Evolutionary conservation across 768 basidiomycete genomes (phyloP).

Genomic region (Lactarius vividus): DNA sequence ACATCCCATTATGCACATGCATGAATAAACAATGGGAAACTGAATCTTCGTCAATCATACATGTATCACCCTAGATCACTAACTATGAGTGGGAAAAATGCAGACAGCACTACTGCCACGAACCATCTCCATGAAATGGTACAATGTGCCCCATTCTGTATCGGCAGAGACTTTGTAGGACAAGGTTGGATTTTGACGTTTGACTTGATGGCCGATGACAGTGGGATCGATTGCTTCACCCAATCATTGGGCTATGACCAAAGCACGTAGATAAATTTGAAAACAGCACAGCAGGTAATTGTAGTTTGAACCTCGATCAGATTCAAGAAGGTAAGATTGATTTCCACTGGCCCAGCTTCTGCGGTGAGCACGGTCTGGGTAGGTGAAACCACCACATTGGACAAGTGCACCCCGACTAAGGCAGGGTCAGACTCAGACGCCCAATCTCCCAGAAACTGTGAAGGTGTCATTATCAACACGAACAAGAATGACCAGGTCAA

Average conservation of each 20-base stretch:
- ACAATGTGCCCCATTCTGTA: no score
- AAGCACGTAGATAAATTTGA: not conserved
- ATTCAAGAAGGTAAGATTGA: constrained; percentile 40
- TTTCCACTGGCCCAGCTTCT: constrained; percentile 36
- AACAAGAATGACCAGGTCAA: constrained; percentile 18
- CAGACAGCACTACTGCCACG: no score
- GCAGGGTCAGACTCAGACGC: no score
- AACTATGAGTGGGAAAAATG: no score
- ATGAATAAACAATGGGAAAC: no score
- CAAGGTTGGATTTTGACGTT: no score
- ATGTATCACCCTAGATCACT: no score
- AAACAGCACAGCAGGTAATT: not conserved
- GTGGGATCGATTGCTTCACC: constrained; percentile 40
- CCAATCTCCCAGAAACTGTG: constrained; percentile 28
- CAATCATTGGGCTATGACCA: constrained; percentile 36
- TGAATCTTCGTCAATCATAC: no score
- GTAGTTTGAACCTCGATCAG: constrained; percentile 37
- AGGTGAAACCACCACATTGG: constrained; percentile 34
- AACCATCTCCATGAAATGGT: no score
- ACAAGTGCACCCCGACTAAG: constrained; percentile 19
- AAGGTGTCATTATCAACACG: constrained; percentile 22
- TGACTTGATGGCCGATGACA: no score
- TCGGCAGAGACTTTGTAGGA: no score
- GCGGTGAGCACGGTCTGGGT: constrained; percentile 37
- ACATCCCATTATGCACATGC: no score